Percentiles rank a stretch among this genome's conserved stretches.
Evolutionary conservation across 148 eudicot genomes (phyloP).

Genomic region (Silene latifolia): DNA sequence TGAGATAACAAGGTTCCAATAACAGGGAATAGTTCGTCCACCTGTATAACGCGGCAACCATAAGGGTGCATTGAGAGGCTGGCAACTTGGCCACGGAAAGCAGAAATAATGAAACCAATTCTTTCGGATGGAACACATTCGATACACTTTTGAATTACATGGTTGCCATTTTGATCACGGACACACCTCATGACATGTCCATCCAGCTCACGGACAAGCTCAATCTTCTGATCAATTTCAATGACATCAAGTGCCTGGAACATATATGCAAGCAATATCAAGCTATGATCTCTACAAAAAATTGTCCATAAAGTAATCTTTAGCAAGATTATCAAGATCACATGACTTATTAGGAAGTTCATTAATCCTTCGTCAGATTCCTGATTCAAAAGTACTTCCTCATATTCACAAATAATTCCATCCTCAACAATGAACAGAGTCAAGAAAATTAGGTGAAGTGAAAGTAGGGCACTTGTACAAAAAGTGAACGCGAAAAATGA

Average conservation of each 20-base stretch:
- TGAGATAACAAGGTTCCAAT: background rate
- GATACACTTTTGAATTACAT: slow-evolving; percentile 89
- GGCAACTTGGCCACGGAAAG: slow-evolving; percentile 77
- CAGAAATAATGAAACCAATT: slow-evolving; percentile 66
- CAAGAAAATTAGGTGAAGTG: too few relatives aligned
- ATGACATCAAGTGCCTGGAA: slow-evolving; percentile 88
- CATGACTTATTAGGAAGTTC: background rate
- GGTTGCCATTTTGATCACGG: slow-evolving; percentile 95
- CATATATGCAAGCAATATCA: slow-evolving; percentile 17
- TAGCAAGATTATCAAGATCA: background rate
- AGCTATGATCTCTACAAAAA: background rate
- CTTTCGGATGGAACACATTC: slow-evolving; percentile 70
- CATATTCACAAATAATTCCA: too few relatives aligned
- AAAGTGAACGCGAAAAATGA: too few relatives aligned
- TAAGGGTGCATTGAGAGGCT: slow-evolving; percentile 83
- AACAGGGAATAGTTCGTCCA: slow-evolving; percentile 15
- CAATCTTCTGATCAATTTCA: slow-evolving; percentile 74
- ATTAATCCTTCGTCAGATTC: background rate
- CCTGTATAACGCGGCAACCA: slow-evolving; percentile 99
- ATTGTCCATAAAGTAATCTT: background rate
- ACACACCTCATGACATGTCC: slow-evolving; percentile 86
- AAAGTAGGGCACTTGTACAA: too few relatives aligned
- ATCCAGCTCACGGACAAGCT: slow-evolving; percentile 80
- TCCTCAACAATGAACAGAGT: too few relatives aligned
- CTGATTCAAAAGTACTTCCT: background rate